Evolutionary conservation across 2,329 filamentous ascomycete species (phyloP).

Genomic region (Lachnellula willkommii): DNA sequence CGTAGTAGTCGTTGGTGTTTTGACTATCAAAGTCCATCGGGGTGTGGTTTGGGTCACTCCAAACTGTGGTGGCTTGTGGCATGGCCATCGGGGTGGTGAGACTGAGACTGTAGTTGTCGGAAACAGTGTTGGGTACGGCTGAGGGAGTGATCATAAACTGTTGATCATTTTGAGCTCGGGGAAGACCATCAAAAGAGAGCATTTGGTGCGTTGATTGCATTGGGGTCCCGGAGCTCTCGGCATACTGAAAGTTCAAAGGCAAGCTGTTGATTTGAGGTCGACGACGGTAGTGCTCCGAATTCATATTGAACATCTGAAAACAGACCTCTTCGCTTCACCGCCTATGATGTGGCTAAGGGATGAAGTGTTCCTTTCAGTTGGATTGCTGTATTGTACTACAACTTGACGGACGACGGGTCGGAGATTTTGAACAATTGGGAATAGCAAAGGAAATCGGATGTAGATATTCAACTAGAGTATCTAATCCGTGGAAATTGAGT

Average conservation of each 20-base stretch:
- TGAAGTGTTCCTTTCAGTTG: constrained; percentile 22
- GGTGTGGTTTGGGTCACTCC: constrained; percentile 14
- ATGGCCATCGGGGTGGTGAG: constrained; percentile 16
- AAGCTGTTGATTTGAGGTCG: constrained; percentile 19
- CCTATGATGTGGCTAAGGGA: constrained; percentile 22
- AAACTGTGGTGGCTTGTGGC: constrained; percentile 17
- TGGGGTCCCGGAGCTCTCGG: constrained; percentile 12
- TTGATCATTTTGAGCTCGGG: constrained; percentile 20
- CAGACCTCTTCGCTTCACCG: constrained; percentile 10
- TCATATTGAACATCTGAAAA: constrained; percentile 24
- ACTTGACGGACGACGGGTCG: constrained; percentile 18
- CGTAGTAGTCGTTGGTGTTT: constrained; percentile 19
- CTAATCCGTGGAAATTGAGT: constrained; percentile 14
- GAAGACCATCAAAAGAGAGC: constrained; percentile 25
- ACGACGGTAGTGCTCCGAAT: constrained; percentile 23
- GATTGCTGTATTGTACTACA: constrained; percentile 28
- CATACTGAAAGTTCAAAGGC: constrained; percentile 20
- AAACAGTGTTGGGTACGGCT: constrained; percentile 11
- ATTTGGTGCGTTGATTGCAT: constrained; percentile 19
- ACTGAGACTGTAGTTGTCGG: constrained; percentile 15
- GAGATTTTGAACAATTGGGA: constrained; percentile 27
- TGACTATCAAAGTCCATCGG: constrained; percentile 14
- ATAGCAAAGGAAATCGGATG: constrained; percentile 28
- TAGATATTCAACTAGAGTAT: constrained; percentile 29
- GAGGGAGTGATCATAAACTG: constrained; percentile 19